A percentile compares a stretch with the other conserved stretches of the same genome.
Conservation (phyloP, 2,329 filamentous ascomycete genomes). For the Metarhizium anisopliae region DNA sequence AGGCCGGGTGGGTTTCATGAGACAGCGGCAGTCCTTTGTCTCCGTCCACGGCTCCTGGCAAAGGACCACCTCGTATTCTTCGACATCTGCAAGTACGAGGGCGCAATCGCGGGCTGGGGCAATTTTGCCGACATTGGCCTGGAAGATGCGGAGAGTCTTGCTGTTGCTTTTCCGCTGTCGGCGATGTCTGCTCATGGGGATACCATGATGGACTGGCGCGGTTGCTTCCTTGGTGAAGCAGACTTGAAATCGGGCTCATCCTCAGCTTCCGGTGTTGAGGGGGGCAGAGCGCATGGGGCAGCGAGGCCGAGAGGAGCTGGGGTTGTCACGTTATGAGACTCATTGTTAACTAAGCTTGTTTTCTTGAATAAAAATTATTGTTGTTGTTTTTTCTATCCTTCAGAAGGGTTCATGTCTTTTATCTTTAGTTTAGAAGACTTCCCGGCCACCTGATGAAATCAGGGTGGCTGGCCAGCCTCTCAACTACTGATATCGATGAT, state of each 20-base stretch:
- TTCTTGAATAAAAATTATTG: too few species aligned
- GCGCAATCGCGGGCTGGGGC: conserved; percentile 8
- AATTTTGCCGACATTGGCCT: conserved; percentile 10
- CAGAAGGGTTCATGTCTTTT: too few species aligned
- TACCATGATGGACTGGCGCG: not conserved
- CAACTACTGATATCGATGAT: too few species aligned
- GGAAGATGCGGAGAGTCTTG: conserved; percentile 5
- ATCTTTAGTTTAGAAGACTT: too few species aligned
- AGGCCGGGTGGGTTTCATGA: conserved; percentile 8
- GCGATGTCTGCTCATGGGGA: conserved; percentile 1
- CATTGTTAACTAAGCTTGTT: too few species aligned
- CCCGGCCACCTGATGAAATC: too few species aligned
- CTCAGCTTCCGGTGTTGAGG: not conserved
- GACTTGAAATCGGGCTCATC: too few species aligned
- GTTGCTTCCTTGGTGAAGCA: not conserved
- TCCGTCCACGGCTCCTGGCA: conserved; percentile 10
- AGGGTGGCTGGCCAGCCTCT: too few species aligned
- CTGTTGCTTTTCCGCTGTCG: not conserved
- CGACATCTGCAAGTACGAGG: conserved; percentile 9
- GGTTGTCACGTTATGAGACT: too few species aligned
- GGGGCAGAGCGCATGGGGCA: not conserved
- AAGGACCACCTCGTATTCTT: conserved; percentile 9
- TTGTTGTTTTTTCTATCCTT: too few species aligned
- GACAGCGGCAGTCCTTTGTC: conserved; percentile 3
- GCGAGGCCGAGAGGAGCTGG: too few species aligned